Conservation (phyloP, 2,329 filamentous ascomycete species). For the Verticillium albo-atrum region DNA sequence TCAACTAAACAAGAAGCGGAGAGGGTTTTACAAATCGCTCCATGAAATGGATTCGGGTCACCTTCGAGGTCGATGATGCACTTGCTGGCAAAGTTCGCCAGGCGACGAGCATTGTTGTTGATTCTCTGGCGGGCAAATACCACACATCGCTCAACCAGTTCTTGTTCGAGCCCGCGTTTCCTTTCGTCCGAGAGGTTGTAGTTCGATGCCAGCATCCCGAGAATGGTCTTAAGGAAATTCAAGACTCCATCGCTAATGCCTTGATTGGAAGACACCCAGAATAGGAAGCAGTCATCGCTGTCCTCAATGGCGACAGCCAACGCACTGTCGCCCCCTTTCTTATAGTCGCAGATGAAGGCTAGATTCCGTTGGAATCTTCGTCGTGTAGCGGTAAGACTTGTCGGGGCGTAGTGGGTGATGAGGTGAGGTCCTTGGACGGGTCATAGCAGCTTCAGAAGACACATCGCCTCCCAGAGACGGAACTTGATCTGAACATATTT, state of each 20-base stretch:
- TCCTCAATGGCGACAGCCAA: conserved; percentile 39
- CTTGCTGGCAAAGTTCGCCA: conserved; percentile 9
- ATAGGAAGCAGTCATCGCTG: conserved; percentile 20
- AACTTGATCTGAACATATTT: too few relatives aligned
- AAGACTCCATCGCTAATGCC: neutral
- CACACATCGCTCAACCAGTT: conserved; percentile 1
- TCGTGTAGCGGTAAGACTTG: neutral
- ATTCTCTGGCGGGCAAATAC: conserved; percentile 17
- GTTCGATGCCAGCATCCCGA: neutral
- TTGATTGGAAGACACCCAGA: conserved; percentile 39
- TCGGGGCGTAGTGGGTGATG: neutral
- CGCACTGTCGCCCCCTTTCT: conserved; percentile 37
- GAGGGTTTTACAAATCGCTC: neutral
- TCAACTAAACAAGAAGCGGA: neutral
- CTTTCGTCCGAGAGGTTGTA: neutral
- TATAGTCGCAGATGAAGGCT: conserved; percentile 38
- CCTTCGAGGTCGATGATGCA: conserved; percentile 11
- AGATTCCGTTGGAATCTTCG: conserved; percentile 31
- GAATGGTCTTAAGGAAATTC: neutral
- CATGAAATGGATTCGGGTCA: conserved; percentile 5
- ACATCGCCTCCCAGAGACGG: neutral
- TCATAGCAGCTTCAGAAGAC: neutral
- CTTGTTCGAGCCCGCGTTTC: neutral
- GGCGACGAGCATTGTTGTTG: conserved; percentile 14
- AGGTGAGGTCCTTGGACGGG: neutral